Evolutionary conservation across 2,329 filamentous ascomycete species (phyloP).

Genomic region (Colletotrichum agaves): DNA sequence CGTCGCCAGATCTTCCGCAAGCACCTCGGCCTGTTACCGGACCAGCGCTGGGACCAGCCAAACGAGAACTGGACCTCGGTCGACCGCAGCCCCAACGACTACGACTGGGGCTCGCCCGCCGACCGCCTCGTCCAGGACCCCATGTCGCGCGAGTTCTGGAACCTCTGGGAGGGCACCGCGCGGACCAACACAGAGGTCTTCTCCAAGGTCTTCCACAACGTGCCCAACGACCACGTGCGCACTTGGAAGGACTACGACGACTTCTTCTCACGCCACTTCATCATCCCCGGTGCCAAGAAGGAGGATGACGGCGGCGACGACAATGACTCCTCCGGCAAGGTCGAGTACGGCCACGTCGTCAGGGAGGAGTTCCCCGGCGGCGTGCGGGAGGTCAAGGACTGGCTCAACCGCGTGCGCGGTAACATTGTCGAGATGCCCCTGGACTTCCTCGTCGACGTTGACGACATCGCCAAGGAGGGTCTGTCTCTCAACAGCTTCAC

Average conservation of each 20-base stretch:
- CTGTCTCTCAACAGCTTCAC: constrained; percentile 78
- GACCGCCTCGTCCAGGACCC: constrained; percentile 80
- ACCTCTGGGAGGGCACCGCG: constrained; percentile 79
- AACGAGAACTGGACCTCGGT: constrained; percentile 83
- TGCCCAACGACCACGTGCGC: constrained; percentile 74
- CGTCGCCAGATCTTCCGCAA: constrained; percentile 90
- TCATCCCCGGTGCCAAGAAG: constrained; percentile 60
- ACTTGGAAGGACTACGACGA: constrained; percentile 80
- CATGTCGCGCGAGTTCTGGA: constrained; percentile 72
- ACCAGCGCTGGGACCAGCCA: constrained; percentile 74
- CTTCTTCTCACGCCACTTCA: constrained; percentile 76
- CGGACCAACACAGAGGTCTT: constrained; percentile 84
- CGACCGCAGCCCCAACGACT: constrained; percentile 74
- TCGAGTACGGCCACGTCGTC: constrained; percentile 89
- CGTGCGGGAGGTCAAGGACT: constrained; percentile 76
- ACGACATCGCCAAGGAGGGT: constrained; percentile 88
- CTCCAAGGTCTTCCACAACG: constrained; percentile 81
- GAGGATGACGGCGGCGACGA: constrained; percentile 47
- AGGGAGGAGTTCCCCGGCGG: constrained; percentile 81
- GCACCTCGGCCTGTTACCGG: constrained; percentile 84
- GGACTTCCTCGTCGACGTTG: constrained; percentile 81
- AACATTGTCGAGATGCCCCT: constrained; percentile 91
- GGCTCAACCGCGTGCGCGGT: constrained; percentile 73
- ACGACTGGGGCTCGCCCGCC: constrained; percentile 75
- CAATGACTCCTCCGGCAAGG: constrained; percentile 59